Base-by-base conservation (phyloP, 805 yeast genomes). In the Myxozyma monticola region DNA sequence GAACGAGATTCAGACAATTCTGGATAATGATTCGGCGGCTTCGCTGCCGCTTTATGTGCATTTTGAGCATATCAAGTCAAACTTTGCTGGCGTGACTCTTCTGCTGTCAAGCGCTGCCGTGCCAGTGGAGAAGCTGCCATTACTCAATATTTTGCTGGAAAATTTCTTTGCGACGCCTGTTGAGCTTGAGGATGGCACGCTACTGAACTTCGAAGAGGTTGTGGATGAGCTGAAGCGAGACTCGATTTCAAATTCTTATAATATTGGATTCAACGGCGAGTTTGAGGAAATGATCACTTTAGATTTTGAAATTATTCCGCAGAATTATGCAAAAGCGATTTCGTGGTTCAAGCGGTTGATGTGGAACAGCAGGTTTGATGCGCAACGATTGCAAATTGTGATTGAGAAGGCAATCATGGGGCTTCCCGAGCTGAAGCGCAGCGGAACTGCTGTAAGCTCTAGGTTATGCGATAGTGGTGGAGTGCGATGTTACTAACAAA, bases 111-210 rank as follows among this genome's bases (percentile, higher is more conserved):
- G 87, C 1, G 75, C 70, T 37, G 73, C 61, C 39, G 72, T 80
- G 20, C 83, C 77, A 43, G 70, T 75, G 22, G 62, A 69, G 1
- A 69, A 83, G 14, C 70, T 89, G 45, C 84, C 86, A 1, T 83
- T 84, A 51, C 72, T 87, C 56, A 80, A 82, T 18, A 65, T 78
- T 8, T 64, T 90, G 8, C 73, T 83, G 50, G 79, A 78, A 48
- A 86, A 83, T 41, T 66, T 90, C 7, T 85, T 87, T 62, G 72
- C 88, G 0, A 71, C 87, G 64, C 93, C 97, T 1, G 73, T 91
- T 68, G 71, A 71, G 39, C 70, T 77, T 9, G 84, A 79, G 1
- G 77, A 80, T 60, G 91, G 89, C 1, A 63, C 74, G 2, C 65
- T 73, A 14, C 70, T 83, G 18, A 78, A 86, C 0, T 86, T 76